phyloP scores from a whole-genome alignment of 345 rosid genomes.

The Hypericum perforatum region DNA sequence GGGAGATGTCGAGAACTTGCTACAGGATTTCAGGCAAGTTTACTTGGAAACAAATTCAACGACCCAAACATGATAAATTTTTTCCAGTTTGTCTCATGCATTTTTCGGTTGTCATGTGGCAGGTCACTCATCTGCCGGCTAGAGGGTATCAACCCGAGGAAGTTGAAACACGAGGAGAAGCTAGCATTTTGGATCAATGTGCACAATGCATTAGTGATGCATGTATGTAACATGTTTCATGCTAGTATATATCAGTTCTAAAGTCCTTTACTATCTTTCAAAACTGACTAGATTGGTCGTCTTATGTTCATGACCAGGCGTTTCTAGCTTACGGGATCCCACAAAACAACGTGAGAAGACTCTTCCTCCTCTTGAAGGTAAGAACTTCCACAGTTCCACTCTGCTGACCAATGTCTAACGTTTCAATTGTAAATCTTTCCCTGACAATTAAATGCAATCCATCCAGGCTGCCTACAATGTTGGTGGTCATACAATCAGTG shows the following conservation, averaged over 20 bases:
- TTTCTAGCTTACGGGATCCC: slow-evolving; percentile 90
- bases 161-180: slow-evolving; percentile 73
- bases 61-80: too few relatives aligned
- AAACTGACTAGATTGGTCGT: slow-evolving; percentile 6
- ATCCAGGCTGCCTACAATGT: slow-evolving; percentile 93
- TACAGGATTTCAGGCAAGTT: slow-evolving; percentile 76
- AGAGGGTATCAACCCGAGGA: slow-evolving; percentile 67
- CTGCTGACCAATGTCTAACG: background rate
- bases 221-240: slow-evolving; percentile 43
- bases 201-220: slow-evolving; percentile 97
- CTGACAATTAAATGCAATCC: slow-evolving; percentile 10
- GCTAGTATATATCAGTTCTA: background rate
- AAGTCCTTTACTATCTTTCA: slow-evolving; percentile 10
- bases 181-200: slow-evolving; percentile 93
- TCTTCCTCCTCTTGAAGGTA: slow-evolving; percentile 73
- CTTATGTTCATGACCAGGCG: slow-evolving; percentile 33
- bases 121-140: slow-evolving; percentile 73
- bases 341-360: slow-evolving; percentile 77
- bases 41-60: slow-evolving; percentile 3
- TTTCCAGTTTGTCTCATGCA: slow-evolving; percentile 6
- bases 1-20: slow-evolving; percentile 66
- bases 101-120: slow-evolving; percentile 13
- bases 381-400: slow-evolving; percentile 3
- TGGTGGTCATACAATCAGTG: slow-evolving; percentile 86
- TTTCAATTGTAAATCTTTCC: background rate